phyloP scores from a whole-genome alignment of 1,284 basidiomycete genomes.

The Golubevia sp. region DNA sequence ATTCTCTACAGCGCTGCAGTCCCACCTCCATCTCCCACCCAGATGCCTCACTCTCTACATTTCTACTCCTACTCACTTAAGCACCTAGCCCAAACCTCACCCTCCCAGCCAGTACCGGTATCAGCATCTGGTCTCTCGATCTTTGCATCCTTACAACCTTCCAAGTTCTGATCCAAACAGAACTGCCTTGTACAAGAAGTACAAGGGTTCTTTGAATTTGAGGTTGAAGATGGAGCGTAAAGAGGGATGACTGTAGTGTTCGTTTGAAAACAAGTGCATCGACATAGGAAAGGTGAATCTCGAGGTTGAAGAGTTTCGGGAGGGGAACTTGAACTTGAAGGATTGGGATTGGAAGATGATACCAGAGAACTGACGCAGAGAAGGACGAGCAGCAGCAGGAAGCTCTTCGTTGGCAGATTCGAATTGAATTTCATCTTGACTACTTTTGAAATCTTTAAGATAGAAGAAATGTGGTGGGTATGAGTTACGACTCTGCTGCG shows the following conservation, averaged over 20 bases:
- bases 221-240: conserved; percentile 25
- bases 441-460: too few species aligned
- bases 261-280: conserved; percentile 59
- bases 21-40: not conserved
- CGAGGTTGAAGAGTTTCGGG: too few species aligned
- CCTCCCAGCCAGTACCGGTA: conserved; percentile 54
- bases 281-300: conserved; percentile 38
- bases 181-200: conserved; percentile 54
- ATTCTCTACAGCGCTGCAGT: not conserved
- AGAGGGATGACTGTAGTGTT: conserved; percentile 57
- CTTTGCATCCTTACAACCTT: conserved; percentile 48
- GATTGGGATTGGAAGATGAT: too few species aligned
- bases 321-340: too few species aligned
- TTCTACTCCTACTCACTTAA: conserved; percentile 23
- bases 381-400: too few species aligned
- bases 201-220: conserved; percentile 44
- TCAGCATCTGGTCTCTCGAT: conserved; percentile 44
- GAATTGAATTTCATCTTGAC: too few species aligned
- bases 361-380: too few species aligned
- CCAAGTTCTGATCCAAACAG: conserved; percentile 45
- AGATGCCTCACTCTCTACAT: not conserved
- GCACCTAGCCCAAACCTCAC: conserved; percentile 58
- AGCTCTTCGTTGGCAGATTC: too few species aligned
- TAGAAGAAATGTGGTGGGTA: too few species aligned
- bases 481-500: too few species aligned